phyloP scores from a whole-genome alignment of 345 rosid species.

The Melaleuca quinquenervia region DNA sequence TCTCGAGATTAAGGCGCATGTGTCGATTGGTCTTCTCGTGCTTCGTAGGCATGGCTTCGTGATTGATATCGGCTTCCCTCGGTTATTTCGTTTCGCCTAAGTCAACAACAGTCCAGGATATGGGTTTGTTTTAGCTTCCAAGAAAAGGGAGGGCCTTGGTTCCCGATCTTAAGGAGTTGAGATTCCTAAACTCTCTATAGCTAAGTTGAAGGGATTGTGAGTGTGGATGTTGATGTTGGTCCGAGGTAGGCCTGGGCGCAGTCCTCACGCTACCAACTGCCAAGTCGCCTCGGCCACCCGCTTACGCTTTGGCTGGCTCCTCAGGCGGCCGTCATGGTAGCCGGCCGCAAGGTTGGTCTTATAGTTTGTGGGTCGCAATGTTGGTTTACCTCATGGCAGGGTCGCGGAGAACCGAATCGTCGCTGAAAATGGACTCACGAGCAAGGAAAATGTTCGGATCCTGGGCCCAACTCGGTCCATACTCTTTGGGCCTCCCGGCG shows the following conservation, averaged over 20 bases:
- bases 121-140: not conserved
- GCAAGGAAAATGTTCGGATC: not conserved
- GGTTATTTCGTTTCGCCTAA: not conserved
- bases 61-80: not conserved
- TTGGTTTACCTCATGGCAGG: not conserved
- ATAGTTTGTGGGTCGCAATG: not conserved
- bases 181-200: not conserved
- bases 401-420: not conserved
- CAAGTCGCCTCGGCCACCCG: not conserved
- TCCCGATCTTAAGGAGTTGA: not conserved
- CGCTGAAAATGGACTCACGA: not conserved
- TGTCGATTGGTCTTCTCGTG: not conserved
- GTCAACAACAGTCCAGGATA: not conserved
- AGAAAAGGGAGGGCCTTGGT: not conserved
- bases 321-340: not conserved
- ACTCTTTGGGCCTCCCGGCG: not conserved
- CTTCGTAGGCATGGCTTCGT: not conserved
- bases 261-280: not conserved
- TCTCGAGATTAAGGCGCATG: not conserved
- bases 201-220: not conserved
- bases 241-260: too few relatives aligned
- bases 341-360: not conserved
- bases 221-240: fast-evolving
- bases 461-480: not conserved
- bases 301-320: not conserved